Conservation (phyloP, 129 eudicot genomes). For the Ambrosia artemisiifolia region DNA sequence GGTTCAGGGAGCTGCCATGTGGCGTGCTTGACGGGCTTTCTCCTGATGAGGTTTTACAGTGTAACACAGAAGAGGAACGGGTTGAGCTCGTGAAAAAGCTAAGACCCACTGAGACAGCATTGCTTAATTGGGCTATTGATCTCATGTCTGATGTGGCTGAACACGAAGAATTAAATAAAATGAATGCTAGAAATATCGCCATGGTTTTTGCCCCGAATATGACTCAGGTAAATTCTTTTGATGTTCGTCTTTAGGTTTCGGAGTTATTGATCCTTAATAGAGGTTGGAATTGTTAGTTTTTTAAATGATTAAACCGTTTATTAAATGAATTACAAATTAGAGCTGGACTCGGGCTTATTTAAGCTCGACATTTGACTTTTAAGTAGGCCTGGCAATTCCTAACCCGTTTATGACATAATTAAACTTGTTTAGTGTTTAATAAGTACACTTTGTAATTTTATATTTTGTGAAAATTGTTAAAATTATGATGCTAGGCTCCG, state of each 20-base stretch:
- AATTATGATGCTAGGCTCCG: too few species aligned
- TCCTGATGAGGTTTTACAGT: conserved; percentile 67
- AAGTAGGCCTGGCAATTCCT: too few species aligned
- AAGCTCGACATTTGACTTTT: too few species aligned
- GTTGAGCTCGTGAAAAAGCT: conserved; percentile 70
- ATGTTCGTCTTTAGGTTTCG: conserved; percentile 1
- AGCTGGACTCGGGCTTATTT: too few species aligned
- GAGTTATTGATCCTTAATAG: background rate
- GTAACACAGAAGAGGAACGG: conserved; percentile 67
- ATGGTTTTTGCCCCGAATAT: conserved; percentile 90
- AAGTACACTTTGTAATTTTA: too few species aligned
- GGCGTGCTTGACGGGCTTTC: conserved; percentile 93
- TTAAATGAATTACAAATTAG: too few species aligned
- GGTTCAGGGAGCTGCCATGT: conserved; percentile 89
- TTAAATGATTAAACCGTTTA: background rate
- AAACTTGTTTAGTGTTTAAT: too few species aligned
- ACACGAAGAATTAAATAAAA: conserved; percentile 73
- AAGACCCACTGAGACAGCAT: conserved; percentile 69
- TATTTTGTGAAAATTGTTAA: too few species aligned
- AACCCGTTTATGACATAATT: too few species aligned
- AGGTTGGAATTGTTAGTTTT: background rate
- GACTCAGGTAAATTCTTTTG: conserved; percentile 62
- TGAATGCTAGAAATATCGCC: conserved; percentile 87
- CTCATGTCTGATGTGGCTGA: conserved; percentile 93
- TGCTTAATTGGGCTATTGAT: conserved; percentile 84